phyloP scores from a whole-genome alignment of 257 asterid genomes.

The Fraxinus americana region DNA sequence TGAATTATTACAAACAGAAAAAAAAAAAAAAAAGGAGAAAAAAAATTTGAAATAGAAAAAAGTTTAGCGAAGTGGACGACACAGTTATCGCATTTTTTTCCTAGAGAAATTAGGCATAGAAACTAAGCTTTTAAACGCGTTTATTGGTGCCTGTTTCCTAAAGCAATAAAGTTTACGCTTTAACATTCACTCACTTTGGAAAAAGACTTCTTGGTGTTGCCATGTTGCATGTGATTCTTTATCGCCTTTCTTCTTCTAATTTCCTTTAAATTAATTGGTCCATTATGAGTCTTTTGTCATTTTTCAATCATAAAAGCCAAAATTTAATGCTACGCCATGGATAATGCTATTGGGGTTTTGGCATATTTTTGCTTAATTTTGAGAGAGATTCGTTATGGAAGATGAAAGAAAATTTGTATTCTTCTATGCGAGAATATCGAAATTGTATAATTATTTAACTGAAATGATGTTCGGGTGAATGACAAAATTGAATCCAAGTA shows the following conservation, averaged over 20 bases:
- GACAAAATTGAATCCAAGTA: too few species aligned
- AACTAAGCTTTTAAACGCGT: constrained; percentile 22
- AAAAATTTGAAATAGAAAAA: background rate
- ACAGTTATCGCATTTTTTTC: background rate
- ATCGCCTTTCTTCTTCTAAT: constrained; percentile 24
- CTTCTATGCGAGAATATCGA: too few species aligned
- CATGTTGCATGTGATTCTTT: constrained; percentile 18
- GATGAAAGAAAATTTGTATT: too few species aligned
- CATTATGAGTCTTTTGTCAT: background rate
- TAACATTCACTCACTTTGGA: background rate
- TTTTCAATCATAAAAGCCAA: background rate
- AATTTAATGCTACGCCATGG: background rate
- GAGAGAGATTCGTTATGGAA: too few species aligned
- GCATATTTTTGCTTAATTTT: too few species aligned
- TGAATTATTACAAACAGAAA: background rate
- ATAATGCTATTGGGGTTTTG: too few species aligned
- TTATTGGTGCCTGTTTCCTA: constrained; percentile 17
- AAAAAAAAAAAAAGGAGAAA: background rate
- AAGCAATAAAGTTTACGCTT: constrained; percentile 13
- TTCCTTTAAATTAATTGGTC: background rate
- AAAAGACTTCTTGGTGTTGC: constrained; percentile 16
- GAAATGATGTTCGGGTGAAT: too few species aligned
- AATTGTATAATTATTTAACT: too few species aligned
- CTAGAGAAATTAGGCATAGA: background rate
- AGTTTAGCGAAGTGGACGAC: background rate